Base-by-base conservation (phyloP, 2,329 filamentous ascomycete species). In the Hymenoscyphus occultus region DNA sequence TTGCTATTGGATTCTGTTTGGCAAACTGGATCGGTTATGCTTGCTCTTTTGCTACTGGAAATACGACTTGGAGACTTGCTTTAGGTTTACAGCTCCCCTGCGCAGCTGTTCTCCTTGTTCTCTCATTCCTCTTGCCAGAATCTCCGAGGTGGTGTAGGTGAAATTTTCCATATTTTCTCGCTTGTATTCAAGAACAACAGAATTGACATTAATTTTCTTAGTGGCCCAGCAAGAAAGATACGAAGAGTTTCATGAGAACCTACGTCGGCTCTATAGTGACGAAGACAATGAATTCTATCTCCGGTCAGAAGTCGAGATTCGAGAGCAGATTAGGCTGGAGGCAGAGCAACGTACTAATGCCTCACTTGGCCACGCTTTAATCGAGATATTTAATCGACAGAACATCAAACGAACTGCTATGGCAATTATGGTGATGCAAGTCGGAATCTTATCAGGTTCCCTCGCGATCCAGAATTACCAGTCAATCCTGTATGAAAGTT, bases 11-110 rank as follows among this genome's bases (percentile, higher is more conserved):
- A 4, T 79, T 77, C 64, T 73, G 76, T 56, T 48, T 73, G 12
- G 76, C 78, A 0, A 77, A 76, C 59, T 80, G 78, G 77, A 75
- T 80, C 56, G 78, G 78, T 2, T 79, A 77, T 63, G 75, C 73
- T 2, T 74, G 78, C 9, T 72, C 73, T 0, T 78, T 74, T 61
- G 73, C 73, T 0, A 22, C 64, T 9, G 74, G 74, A 0, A 68
- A 76, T 56, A 54, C 67, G 0, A 74, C 76, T 59, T 79, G 77
- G 77, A 70, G 76, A 0, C 72, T 78, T 10, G 75, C 75, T 6
- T 70, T 78, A 3, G 76, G 74, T 6, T 72, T 74, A 35, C 76
- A 79, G 64, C 70, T 72, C 1, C 72, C 76, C 0, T 65, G 64
- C 16, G 71, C 67, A 28, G 64, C 65, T 54, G 45, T 68, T 16